Base-by-base conservation (phyloP, 352 stramenopile species). In the Thraustochytrium striatum region DNA sequence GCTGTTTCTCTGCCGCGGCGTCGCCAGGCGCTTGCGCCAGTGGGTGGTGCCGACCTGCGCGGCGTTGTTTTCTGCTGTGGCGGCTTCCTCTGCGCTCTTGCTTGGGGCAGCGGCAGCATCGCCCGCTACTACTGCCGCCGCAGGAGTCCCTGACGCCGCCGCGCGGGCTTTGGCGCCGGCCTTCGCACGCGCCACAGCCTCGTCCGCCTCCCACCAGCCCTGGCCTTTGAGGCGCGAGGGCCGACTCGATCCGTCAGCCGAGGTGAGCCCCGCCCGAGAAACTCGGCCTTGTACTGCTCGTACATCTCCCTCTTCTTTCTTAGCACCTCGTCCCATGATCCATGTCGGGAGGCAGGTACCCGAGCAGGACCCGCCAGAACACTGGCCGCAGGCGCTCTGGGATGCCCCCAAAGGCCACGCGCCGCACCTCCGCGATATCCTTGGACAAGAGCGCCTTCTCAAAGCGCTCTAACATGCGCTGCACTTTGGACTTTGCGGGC, bases 261-360 rank as follows among this genome's bases (percentile, higher is more conserved):
- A 3, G 3, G 43, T 32, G 9, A 21, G 33, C 41, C 50, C 19
- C 13, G 50, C 65, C 8, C n/a, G 21, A 11, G 61, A 57, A 75
- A 75, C 30, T 75, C 65, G 13, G 41, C 41, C 65, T 68, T 58
- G 50, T 75, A 75, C 52, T 75, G 41, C 39, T 75, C 25, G 30
- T 75, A 75, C 43, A 75, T 2, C 13, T 21, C 35, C 19, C 65
- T 39, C 52, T 75, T 35, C 3, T 25, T 39, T 19, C 39, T 25
- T n/a, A 75, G 52, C 9, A 32, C 36, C 9, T 38, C 41, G 21
- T 1, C 7, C 65, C 65, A 75, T 11, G 13, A 13, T 3, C 9
- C 36, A 32, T 75, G 16, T 75, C 65, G 9, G 65, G 44, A 21
- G 65, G 47, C 25, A 75, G 52, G 13, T 38, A 41, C 28, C 52